Evolutionary conservation across 768 basidiomycete species (phyloP).

Genomic region (Suillus americanus): DNA sequence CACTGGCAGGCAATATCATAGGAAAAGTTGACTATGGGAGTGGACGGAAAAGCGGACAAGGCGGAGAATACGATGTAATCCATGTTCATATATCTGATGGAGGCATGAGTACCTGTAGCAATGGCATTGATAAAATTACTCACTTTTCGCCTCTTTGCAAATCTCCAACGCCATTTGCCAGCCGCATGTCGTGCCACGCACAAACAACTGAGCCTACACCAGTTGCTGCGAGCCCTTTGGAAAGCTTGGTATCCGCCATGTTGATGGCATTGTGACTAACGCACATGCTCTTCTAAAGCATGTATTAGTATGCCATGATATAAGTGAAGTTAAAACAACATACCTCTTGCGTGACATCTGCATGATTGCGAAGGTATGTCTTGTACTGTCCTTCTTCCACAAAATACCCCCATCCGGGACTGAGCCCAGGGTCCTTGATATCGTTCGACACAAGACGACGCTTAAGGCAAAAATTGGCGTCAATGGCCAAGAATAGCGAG

Average conservation of each 20-base stretch:
- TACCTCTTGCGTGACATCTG: slow-evolving; percentile 17
- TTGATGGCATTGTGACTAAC: slow-evolving; percentile 30
- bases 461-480: slow-evolving; percentile 31
- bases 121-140: background rate
- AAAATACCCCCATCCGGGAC: slow-evolving; percentile 26
- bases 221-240: slow-evolving; percentile 23
- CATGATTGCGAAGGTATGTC: slow-evolving; percentile 20
- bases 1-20: slow-evolving; percentile 25
- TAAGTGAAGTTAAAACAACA: slow-evolving; percentile 8
- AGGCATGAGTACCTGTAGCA: background rate
- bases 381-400: slow-evolving; percentile 27
- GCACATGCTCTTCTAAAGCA: slow-evolving; percentile 28
- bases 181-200: slow-evolving; percentile 30
- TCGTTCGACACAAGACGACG: slow-evolving; percentile 17
- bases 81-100: slow-evolving; percentile 26
- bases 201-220: slow-evolving; percentile 31
- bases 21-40: slow-evolving; percentile 13
- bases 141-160: slow-evolving; percentile 24
- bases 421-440: slow-evolving; percentile 19
- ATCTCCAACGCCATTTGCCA: slow-evolving; percentile 22
- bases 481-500: slow-evolving; percentile 24
- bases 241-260: slow-evolving; percentile 17
- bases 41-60: slow-evolving; percentile 1
- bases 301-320: background rate
- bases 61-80: slow-evolving; percentile 32